Base-by-base conservation (phyloP, 2,329 filamentous ascomycete genomes). In the Lojkania enalia region DNA sequence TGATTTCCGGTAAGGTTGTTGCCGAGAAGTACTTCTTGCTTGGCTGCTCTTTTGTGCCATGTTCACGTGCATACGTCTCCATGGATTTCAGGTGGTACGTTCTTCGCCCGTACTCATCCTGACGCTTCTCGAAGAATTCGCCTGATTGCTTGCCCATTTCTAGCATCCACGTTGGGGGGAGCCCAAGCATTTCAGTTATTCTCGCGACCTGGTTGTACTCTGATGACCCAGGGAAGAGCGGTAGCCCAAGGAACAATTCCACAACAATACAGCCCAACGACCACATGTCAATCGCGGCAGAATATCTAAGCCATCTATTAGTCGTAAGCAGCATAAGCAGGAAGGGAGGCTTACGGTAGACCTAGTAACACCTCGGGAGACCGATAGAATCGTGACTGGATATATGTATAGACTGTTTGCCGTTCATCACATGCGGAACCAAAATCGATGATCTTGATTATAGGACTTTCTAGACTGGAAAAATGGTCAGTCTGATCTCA, bases 371-470 rank as follows among this genome's bases (percentile, higher is more conserved):
- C 94, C 69, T 99, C 94, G 1, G 94, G 94, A 0, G 94, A 99
- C 53, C 94, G 85, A 73, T 99, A 99, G 73, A 99, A 99, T 59
- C 94, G 82, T 7, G 94, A 99, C 70, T 99, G 94, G 49, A 99
- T 99, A 69, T 99, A 99, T 4, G 94, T 99, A 71, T 99, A 99
- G 20, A 99, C 94, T 0, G 94, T 99, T 70, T 99, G 94, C 39
- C 94, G 85, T 73, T 99, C 94, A 69, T 99, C 94, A 70, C 94
- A 99, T 12, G 94, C 94, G 27, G 94, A 99, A 32, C 94, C 94
- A 66, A 99, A 99, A 78, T 99, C 94, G 69, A 99, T 99, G 63
- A 99, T 96, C 72, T 99, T 99, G 80, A 99, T 99, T 57, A 99
- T 97, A 2, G 94, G 94, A 62, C 92, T 97, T 70, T 99, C 94